Evolutionary conservation across 2,329 filamentous ascomycete species (phyloP), one percentile per base, ranked within the genome.

Genomic region (Grosmannia serpens): DNA sequence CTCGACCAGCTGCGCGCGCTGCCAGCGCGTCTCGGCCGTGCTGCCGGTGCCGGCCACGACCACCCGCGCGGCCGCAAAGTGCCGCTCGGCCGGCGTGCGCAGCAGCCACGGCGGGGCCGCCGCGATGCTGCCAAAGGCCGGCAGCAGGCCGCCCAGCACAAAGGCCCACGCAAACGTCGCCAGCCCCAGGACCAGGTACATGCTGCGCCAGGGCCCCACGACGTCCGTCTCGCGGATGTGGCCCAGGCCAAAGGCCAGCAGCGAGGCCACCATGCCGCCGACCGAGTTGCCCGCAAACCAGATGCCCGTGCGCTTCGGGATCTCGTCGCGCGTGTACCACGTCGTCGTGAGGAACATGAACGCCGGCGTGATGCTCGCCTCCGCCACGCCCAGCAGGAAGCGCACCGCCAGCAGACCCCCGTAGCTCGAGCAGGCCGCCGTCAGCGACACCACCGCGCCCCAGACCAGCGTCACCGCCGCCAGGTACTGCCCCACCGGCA

Each of bases 271-370:
- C 60, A 80, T 66, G 8, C 76, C 77, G 8, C 77, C 77, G 20
- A 77, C 70, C 1, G 75, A 73, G 62, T 79, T 79, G 4, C 77
- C 77, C 0, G 76, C 70, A 60, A 81, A 83, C 80, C 80, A 84
- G 27, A 82, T 73, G 4, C 78, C 79, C 0, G 78, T 79, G 3
- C 80, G 71, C 4, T 70, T 70, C 1, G 80, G 79, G 62, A 81
- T 79, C 65, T 82, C 79, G 57, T 80, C 77, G 38, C 79, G 77
- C 0, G 77, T 80, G 62, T 81, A 82, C 77, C 77, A 82, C 5
- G 77, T 79, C 1, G 74, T 75, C 0, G 78, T 81, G 57, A 83
- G 72, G 63, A 57, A 57, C 71, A 83, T 79, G 63, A 82, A 78
- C 0, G 74, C 75, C 0, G 81, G 81, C 0, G 75, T 77, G 54